Evolutionary conservation across 805 yeast genomes (phyloP).

Genomic region (Kodamaea kaohsiungensis): DNA sequence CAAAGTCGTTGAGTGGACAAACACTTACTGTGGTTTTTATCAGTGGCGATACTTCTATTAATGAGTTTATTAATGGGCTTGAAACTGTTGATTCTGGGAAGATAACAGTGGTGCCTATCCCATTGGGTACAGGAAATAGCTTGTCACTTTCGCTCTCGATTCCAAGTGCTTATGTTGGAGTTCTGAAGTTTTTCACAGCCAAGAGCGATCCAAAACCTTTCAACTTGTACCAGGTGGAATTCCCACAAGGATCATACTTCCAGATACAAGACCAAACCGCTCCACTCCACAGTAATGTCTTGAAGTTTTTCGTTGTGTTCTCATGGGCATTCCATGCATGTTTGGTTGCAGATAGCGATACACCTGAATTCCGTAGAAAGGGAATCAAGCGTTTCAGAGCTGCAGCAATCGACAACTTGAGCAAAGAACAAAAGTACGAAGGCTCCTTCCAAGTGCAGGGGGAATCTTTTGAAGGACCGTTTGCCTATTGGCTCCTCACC

Average conservation of each 20-base stretch:
- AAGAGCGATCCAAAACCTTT: slow-evolving; percentile 30
- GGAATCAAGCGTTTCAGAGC: slow-evolving; percentile 69
- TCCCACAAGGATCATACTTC: slow-evolving; percentile 37
- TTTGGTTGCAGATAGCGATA: slow-evolving; percentile 76
- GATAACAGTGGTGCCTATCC: slow-evolving; percentile 46
- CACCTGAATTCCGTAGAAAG: slow-evolving; percentile 59
- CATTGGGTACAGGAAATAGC: slow-evolving; percentile 89
- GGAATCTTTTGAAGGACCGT: slow-evolving; percentile 31
- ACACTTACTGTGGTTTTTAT: slow-evolving; percentile 55
- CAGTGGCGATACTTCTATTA: slow-evolving; percentile 86
- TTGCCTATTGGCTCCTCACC: slow-evolving; percentile 62
- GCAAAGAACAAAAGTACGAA: slow-evolving; percentile 49
- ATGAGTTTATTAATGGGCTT: slow-evolving; percentile 67
- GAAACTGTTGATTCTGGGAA: not conserved
- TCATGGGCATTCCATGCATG: slow-evolving; percentile 90
- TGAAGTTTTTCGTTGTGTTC: slow-evolving; percentile 59
- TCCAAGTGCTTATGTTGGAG: slow-evolving; percentile 23
- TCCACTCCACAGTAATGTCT: slow-evolving; percentile 15
- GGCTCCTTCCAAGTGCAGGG: slow-evolving; percentile 36
- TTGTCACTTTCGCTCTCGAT: slow-evolving; percentile 62
- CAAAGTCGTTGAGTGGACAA: slow-evolving; percentile 23
- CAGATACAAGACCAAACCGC: slow-evolving; percentile 21
- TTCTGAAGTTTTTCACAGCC: slow-evolving; percentile 37
- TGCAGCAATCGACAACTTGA: slow-evolving; percentile 62
- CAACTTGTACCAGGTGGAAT: slow-evolving; percentile 43